A percentile compares a stretch with the other conserved stretches of the same genome.
These are phyloP conservation scores for Leptomonas pyrrhocoris DNA, from an alignment of 208 protist genomes.

Conservation along the genomic window DNA sequence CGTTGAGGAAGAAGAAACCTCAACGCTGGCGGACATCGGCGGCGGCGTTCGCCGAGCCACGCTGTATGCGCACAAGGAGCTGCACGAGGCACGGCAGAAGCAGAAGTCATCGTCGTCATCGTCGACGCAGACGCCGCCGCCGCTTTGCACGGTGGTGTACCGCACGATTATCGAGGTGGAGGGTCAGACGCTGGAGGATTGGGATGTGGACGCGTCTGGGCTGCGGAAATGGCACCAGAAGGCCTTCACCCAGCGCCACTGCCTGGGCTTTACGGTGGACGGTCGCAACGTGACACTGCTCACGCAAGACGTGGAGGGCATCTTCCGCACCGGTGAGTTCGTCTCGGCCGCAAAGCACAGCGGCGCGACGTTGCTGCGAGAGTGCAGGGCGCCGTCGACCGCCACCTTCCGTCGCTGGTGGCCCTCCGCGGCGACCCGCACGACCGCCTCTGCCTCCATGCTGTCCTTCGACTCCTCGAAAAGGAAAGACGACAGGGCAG, in stretches of 20 bases:
- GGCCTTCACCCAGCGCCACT: conserved; percentile 52
- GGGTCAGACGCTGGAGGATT: conserved; percentile 47
- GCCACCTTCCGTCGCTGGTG: conserved; percentile 6
- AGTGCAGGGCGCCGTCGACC: conserved; percentile 15
- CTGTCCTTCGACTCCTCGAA: conserved; percentile 1
- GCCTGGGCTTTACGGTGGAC: conserved; percentile 72
- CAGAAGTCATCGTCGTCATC: not conserved
- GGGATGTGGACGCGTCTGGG: conserved; percentile 37
- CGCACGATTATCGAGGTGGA: conserved; percentile 49
- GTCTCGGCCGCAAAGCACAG: not conserved
- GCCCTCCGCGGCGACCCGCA: not conserved
- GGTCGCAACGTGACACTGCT: conserved; percentile 57
- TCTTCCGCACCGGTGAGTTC: conserved; percentile 30
- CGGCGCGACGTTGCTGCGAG: conserved; percentile 13
- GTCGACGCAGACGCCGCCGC: not conserved
- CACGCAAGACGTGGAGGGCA: conserved; percentile 54
- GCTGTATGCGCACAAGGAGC: conserved; percentile 53
- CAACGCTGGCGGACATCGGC: conserved; percentile 33
- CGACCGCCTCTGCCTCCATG: not conserved
- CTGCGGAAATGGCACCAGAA: conserved; percentile 39
- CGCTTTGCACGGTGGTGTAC: conserved; percentile 47
- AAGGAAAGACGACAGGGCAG: not conserved
- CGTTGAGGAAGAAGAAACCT: conserved; percentile 54
- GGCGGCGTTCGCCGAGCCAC: conserved; percentile 41
- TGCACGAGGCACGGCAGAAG: conserved; percentile 7